Evolutionary conservation across 1,284 basidiomycete genomes (phyloP).

Genomic region (Ustilago crameri): DNA sequence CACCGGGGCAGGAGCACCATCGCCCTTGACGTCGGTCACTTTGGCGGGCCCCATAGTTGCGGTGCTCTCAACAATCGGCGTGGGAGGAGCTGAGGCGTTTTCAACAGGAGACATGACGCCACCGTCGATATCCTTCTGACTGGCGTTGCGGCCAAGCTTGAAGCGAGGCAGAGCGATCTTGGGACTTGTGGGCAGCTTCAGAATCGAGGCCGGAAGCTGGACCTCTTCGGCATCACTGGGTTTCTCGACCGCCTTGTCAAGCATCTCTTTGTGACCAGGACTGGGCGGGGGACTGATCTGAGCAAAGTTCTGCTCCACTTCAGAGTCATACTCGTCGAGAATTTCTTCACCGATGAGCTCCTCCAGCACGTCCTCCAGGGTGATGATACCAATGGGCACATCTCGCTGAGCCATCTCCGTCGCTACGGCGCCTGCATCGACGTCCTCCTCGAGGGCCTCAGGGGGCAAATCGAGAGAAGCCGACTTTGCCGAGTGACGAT

Average conservation of each 20-base stretch:
- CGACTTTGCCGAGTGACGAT: slow-evolving; percentile 73
- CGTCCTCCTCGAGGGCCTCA: slow-evolving; percentile 77
- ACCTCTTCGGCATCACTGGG: slow-evolving; percentile 29
- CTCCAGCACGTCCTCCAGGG: slow-evolving; percentile 90
- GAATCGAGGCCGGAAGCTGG: slow-evolving; percentile 30
- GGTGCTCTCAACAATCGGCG: slow-evolving; percentile 23
- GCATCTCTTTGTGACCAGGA: slow-evolving; percentile 49
- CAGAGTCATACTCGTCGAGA: slow-evolving; percentile 63
- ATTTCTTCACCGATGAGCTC: slow-evolving; percentile 69
- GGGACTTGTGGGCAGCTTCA: slow-evolving; percentile 40
- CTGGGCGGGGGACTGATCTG: slow-evolving; percentile 54
- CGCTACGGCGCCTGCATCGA: slow-evolving; percentile 41
- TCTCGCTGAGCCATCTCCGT: slow-evolving; percentile 49
- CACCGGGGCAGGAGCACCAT: slow-evolving; percentile 25
- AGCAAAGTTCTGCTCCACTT: slow-evolving; percentile 60
- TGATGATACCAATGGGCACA: slow-evolving; percentile 86
- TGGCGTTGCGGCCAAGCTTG: slow-evolving; percentile 36
- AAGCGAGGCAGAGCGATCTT: slow-evolving; percentile 45
- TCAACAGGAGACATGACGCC: slow-evolving; percentile 2
- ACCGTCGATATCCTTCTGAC: slow-evolving; percentile 15
- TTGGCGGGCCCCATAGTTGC: slow-evolving; percentile 7
- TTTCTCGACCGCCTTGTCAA: slow-evolving; percentile 33
- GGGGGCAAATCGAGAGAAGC: slow-evolving; percentile 34
- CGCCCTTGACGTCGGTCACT: slow-evolving; percentile 11
- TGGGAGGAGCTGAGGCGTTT: slow-evolving; percentile 8